Base-by-base conservation (phyloP, 441 rosid genomes). In the Pelargonium myrrhifolium region DNA sequence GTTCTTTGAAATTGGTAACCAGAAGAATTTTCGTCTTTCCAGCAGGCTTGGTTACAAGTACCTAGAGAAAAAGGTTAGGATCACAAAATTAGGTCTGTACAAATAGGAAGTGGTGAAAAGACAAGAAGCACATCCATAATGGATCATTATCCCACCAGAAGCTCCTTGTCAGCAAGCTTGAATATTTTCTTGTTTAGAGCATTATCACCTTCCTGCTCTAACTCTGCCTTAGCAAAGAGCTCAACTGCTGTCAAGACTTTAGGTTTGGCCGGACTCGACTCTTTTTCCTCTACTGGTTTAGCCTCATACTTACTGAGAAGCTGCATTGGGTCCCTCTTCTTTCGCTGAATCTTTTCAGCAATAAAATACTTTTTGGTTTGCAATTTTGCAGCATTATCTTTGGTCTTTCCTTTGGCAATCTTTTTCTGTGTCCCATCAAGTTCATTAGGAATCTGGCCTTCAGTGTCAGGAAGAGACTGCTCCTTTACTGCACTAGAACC, bases 281-380 rank as follows among this genome's bases (percentile, higher is more conserved):
- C 8, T 22, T 65, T 72, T 73, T 74, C 72, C 67, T 79, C 83
- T 31, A 62, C 75, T 72, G 61, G 43, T 79, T 80, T 80, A 70
- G 83, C 74, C 39, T 47, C 68, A 71, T 81, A 62, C 79, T 84
- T 88, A 71, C 68, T 80, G 53, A 94, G 71, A 77, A 91, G 79
- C 80, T 82, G 87, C 79, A 76, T 74, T 51, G 85, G 76, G 74
- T 91, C 96, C 74, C 92, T 85, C 70, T 75, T 74, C 79, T 85
- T 83, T 68, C 97, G 93, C 85, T 87, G 90, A 71, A 89, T 83
- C 72, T 83, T 87, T 69, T 83, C 90, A 31, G n/a, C 65, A 17
- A 71, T 74, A 71, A 73, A 86, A 73, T 83, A 62, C 22, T 69
- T 77, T 78, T 78, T 82, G 6, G 55, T 73, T 81, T 78, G 68